phyloP scores from a whole-genome alignment of 2,329 filamentous ascomycete genomes.

The Bipolaris victoriae region DNA sequence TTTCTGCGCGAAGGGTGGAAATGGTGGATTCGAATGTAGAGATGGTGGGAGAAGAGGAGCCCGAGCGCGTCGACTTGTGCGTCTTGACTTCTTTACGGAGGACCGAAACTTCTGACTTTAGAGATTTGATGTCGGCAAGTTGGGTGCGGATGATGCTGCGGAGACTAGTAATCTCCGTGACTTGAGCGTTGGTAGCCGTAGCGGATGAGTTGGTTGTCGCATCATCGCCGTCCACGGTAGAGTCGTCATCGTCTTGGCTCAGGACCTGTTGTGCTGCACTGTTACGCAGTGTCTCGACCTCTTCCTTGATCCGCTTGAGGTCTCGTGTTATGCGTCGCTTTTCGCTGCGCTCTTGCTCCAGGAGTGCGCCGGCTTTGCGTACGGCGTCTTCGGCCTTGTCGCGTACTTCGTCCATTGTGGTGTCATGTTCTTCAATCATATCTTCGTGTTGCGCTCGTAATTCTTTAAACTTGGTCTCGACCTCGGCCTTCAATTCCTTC shows the following conservation, averaged over 20 bases:
- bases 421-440: conserved; percentile 35
- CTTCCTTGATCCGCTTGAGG: conserved; percentile 29
- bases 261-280: conserved; percentile 16
- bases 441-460: conserved; percentile 37
- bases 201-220: conserved; percentile 11
- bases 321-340: conserved; percentile 38
- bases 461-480: conserved; percentile 34
- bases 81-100: conserved; percentile 25
- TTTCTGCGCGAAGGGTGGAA: conserved; percentile 20
- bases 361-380: conserved; percentile 39
- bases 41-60: conserved; percentile 16
- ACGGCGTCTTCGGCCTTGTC: conserved; percentile 46
- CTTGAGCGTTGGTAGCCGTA: conserved; percentile 23
- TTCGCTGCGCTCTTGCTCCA: conserved; percentile 44
- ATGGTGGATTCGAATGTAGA: conserved; percentile 16
- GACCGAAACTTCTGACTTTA: conserved; percentile 28
- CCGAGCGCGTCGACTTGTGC: conserved; percentile 26
- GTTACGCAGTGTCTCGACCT: conserved; percentile 29
- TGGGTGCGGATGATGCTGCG: conserved; percentile 37
- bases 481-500: conserved; percentile 36
- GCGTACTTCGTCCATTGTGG: conserved; percentile 37
- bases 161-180: conserved; percentile 37
- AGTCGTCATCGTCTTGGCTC: conserved; percentile 17
- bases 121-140: conserved; percentile 29
- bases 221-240: conserved; percentile 16